Evolutionary conservation across 2,329 filamentous ascomycete species (phyloP).

Genomic region (Incumbomyces delicatus): DNA sequence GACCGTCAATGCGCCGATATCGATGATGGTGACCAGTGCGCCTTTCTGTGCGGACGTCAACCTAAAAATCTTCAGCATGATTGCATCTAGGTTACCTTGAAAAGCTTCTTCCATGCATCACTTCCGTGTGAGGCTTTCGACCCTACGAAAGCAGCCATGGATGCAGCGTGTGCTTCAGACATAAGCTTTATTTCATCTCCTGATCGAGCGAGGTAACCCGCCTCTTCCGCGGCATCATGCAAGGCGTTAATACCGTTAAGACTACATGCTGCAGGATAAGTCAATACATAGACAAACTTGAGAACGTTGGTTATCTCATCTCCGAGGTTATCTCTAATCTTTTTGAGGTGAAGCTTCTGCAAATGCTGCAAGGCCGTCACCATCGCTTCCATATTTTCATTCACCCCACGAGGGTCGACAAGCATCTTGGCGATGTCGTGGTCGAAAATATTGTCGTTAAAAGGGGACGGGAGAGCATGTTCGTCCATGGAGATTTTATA

Average conservation of each 20-base stretch:
- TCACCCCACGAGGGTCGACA: background rate
- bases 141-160: background rate
- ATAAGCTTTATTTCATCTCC: background rate
- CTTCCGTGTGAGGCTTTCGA: background rate
- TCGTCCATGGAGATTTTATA: background rate
- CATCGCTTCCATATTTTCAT: background rate
- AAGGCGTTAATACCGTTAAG: background rate
- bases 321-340: background rate
- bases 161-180: background rate
- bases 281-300: background rate
- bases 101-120: background rate
- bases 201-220: background rate
- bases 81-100: background rate
- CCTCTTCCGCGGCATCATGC: background rate
- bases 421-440: background rate
- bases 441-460: background rate
- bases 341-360: background rate
- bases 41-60: background rate
- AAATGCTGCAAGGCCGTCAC: background rate
- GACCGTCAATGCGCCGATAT: background rate
- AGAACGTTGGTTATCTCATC: background rate
- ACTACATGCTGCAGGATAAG: background rate
- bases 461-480: background rate
- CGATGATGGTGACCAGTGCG: background rate
- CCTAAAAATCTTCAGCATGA: background rate